A percentile compares a stretch with the other conserved stretches of the same genome.
These are phyloP conservation scores for Colletotrichum tabaci DNA, from an alignment of 2,329 filamentous ascomycete genomes.

Conservation along the genomic window DNA sequence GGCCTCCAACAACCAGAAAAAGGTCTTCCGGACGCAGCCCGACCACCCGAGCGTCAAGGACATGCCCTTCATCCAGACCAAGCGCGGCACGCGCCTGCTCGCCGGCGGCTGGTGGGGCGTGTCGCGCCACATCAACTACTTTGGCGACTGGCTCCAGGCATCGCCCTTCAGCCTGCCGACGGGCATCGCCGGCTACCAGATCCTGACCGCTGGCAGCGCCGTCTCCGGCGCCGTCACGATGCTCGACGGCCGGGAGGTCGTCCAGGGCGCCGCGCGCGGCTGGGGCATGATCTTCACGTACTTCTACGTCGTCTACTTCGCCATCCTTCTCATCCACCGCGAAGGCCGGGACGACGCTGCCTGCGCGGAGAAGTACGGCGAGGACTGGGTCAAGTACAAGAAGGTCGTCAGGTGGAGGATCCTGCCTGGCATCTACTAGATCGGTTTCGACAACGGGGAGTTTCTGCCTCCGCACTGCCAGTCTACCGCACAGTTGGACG, in stretches of 20 bases:
- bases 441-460: accelerated
- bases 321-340: conserved; percentile 82
- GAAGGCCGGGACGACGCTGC: conserved; percentile 86
- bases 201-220: conserved; percentile 57
- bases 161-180: conserved; percentile 81
- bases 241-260: conserved; percentile 68
- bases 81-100: conserved; percentile 75
- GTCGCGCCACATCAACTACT: conserved; percentile 81
- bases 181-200: conserved; percentile 74
- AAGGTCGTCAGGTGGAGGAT: conserved; percentile 81
- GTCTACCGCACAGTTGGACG: neutral
- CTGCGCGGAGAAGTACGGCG: conserved; percentile 84
- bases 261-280: conserved; percentile 77
- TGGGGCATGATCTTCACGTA: conserved; percentile 87
- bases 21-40: conserved; percentile 80
- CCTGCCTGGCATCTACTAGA: conserved; percentile 80
- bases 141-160: conserved; percentile 82
- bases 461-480: too few species aligned
- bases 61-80: conserved; percentile 78
- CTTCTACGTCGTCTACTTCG: conserved; percentile 89
- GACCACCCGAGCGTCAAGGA: conserved; percentile 75
- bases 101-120: conserved; percentile 82
- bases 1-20: conserved; percentile 81
- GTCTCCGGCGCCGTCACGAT: conserved; percentile 59
- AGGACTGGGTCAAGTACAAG: conserved; percentile 85